Percentiles rank a stretch among this genome's conserved stretches.
phyloP scores from a whole-genome alignment of 805 yeast species.

The Sungouiella thailandica region DNA sequence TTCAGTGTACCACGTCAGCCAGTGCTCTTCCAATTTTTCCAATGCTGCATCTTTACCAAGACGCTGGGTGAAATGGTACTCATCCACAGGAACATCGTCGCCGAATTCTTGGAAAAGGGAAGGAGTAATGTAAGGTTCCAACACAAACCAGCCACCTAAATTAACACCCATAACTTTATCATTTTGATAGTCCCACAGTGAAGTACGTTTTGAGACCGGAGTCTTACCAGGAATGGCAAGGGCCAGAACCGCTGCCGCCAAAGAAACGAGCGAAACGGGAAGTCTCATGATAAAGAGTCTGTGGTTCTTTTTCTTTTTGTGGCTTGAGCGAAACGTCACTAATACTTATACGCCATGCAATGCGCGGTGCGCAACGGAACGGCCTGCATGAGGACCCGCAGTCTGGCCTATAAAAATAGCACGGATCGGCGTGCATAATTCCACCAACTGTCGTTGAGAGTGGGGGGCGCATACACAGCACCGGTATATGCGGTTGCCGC shows the following conservation, averaged over 20 bases:
- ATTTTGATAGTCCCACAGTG: conserved; percentile 30
- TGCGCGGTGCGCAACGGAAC: no score
- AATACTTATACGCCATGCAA: no score
- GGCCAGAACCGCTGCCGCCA: conserved; percentile 5
- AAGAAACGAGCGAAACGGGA: no score
- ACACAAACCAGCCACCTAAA: conserved; percentile 68
- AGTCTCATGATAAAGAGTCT: no score
- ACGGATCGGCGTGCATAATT: no score
- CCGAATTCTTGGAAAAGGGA: conserved; percentile 41
- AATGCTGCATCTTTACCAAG: conserved; percentile 46
- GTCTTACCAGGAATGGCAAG: conserved; percentile 1
- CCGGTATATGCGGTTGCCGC: no score
- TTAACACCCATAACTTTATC: conserved; percentile 41
- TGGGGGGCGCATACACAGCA: no score
- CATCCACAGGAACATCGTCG: conserved; percentile 50
- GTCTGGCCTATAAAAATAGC: no score
- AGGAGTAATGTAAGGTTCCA: conserved; percentile 71
- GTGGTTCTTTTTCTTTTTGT: no score
- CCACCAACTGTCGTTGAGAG: no score
- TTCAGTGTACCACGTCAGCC: conserved; percentile 56
- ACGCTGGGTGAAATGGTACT: conserved; percentile 46
- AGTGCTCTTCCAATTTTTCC: conserved; percentile 44
- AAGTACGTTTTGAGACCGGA: conserved; percentile 16
- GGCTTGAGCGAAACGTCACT: no score
- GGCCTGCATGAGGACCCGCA: no score